Evolutionary conservation across 2,329 filamentous ascomycete species (phyloP), one percentile per base, ranked within the genome.

Genomic region (Penicillium sp.): DNA sequence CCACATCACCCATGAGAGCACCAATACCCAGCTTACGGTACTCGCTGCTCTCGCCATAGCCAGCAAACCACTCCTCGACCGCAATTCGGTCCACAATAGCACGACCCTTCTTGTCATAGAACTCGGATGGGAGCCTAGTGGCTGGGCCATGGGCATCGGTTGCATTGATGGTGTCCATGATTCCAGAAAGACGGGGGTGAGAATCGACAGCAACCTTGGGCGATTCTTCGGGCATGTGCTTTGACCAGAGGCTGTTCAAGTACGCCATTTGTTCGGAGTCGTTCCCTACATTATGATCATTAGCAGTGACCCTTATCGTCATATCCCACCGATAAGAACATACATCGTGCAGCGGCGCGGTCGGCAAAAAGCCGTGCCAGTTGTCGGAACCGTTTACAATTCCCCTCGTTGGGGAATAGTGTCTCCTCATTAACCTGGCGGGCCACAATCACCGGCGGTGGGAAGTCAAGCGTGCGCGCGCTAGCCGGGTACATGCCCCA

Each of bases 91-190:
- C 85, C 55, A 94, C 84, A 58, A 91, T 88, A 4, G 80, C 79
- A 47, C 85, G 81, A 4, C 82, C 85, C 67, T 87, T 88, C 17
- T 81, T 70, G 68, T 97, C 91, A 74, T 97, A 97, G 73, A 99
- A 97, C 60, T 91, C 89, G 10, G 81, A 79, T 0, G 94, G 94
- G 3, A 97, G 81, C 43, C 82, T 85, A 0, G 92, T 97, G 11
- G 83, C 82, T 0, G 88, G 84, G 0, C 90, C 90, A 70, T 97
- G 94, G 2, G 92, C 93, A 12, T 89, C 80, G 0, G 91, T 96
- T 7, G 90, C 85, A 70, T 97, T 97, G 68, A 97, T 83, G 0
- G 90, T 94, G 75, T 99, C 94, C 88, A 96, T 91, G 66, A 99
- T 88, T 50, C 94, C 94, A 6, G 87, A 91, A 12, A 97, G 80